Evolutionary conservation across 371 early-diverging fungal genomes (phyloP).

Genomic region (Dinochytrium kinnereticum): DNA sequence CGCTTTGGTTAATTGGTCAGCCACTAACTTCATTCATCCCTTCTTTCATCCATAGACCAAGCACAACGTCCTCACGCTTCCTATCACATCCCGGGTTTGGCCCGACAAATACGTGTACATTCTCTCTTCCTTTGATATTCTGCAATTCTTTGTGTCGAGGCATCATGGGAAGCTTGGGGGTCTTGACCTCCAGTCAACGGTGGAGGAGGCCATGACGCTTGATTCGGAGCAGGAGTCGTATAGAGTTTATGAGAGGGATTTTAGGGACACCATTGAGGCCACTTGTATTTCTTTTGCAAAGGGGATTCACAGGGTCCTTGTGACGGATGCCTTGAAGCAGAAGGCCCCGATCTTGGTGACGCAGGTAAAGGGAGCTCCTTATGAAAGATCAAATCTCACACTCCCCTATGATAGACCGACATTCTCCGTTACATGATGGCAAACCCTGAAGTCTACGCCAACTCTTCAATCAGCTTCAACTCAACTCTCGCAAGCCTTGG

Average conservation of each 20-base stretch:
- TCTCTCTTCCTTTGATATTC: conserved; percentile 33
- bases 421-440: conserved; percentile 29
- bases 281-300: conserved; percentile 38
- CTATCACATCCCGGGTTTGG: conserved; percentile 34
- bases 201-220: conserved; percentile 32
- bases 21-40: neutral
- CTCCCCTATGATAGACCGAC: conserved; percentile 22
- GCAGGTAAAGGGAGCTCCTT: conserved; percentile 14
- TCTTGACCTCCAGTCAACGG: conserved; percentile 21
- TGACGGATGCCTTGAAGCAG: conserved; percentile 40
- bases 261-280: conserved; percentile 39
- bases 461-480: conserved; percentile 15
- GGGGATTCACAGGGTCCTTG: conserved; percentile 37
- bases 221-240: conserved; percentile 42
- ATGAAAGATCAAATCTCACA: neutral
- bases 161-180: conserved; percentile 6
- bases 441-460: conserved; percentile 13
- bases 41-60: conserved; percentile 8
- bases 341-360: conserved; percentile 29
- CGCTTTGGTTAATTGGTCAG: neutral
- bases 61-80: conserved; percentile 31
- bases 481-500: conserved; percentile 19
- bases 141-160: conserved; percentile 19
- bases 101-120: conserved; percentile 30
- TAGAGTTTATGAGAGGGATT: conserved; percentile 45